Percentiles rank a stretch among this genome's conserved stretches.
These are phyloP conservation scores for Lachancea thermotolerans DNA, from an alignment of 805 yeast species.

Conservation along the genomic window DNA sequence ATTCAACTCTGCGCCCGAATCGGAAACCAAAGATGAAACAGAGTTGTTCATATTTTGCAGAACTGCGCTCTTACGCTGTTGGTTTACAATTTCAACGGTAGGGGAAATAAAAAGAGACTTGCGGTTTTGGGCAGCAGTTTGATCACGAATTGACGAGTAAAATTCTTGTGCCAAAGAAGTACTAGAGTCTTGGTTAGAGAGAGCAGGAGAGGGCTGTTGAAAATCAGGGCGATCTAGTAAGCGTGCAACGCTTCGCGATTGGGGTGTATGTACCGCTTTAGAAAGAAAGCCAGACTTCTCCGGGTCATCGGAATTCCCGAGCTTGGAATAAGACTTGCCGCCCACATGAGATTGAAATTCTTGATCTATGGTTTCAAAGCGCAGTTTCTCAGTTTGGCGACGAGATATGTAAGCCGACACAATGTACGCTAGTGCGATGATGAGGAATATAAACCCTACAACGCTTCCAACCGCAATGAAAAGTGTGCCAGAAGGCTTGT, in stretches of 20 bases:
- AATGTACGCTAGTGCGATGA: constrained; percentile 47
- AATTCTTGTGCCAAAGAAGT: constrained; percentile 3
- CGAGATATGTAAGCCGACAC: constrained; percentile 43
- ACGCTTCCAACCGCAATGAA: constrained; percentile 75
- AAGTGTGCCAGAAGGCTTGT: constrained; percentile 66
- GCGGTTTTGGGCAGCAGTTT: constrained; percentile 20
- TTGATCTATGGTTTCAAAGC: constrained; percentile 9
- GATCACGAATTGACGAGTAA: constrained; percentile 16
- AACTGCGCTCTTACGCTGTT: constrained; percentile 32
- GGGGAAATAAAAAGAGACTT: constrained; percentile 66
- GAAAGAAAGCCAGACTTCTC: not conserved
- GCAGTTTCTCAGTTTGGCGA: constrained; percentile 43
- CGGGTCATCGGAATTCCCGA: not conserved
- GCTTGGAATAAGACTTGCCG: not conserved
- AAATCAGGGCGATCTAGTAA: constrained; percentile 3
- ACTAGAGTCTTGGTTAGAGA: not conserved
- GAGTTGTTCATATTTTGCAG: constrained; percentile 13
- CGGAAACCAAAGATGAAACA: constrained; percentile 12
- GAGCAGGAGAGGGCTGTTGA: not conserved
- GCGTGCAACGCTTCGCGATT: constrained; percentile 6
- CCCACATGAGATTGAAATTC: constrained; percentile 7
- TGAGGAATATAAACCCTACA: constrained; percentile 51
- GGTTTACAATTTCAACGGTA: constrained; percentile 63
- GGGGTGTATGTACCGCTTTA: not conserved
- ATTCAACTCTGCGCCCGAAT: constrained; percentile 10